Evolutionary conservation across 2,329 filamentous ascomycete species (phyloP).

Genomic region (Lachnellula hyalina): DNA sequence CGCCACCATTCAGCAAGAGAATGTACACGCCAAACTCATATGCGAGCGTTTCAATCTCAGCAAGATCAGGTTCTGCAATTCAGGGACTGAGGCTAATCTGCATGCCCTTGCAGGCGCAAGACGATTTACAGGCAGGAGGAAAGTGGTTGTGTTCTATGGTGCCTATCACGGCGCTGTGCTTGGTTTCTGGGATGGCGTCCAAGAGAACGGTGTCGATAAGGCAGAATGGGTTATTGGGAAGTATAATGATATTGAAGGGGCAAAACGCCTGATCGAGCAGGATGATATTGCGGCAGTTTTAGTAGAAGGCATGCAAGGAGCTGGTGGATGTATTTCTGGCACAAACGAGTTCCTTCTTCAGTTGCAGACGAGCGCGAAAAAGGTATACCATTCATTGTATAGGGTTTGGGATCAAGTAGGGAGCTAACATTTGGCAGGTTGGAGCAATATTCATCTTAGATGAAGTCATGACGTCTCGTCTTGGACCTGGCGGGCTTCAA

Average conservation of each 20-base stretch:
- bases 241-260: slow-evolving; percentile 54
- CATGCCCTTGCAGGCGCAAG: slow-evolving; percentile 46
- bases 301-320: slow-evolving; percentile 62
- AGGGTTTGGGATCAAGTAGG: neutral
- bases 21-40: slow-evolving; percentile 41
- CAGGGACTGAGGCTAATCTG: slow-evolving; percentile 60
- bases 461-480: slow-evolving; percentile 65
- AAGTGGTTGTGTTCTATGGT: slow-evolving; percentile 22
- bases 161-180: slow-evolving; percentile 31
- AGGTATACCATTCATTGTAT: too few relatives aligned
- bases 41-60: neutral
- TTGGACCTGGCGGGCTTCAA: slow-evolving; percentile 47
- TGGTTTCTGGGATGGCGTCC: slow-evolving; percentile 44
- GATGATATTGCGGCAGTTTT: slow-evolving; percentile 48
- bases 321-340: slow-evolving; percentile 52
- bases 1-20: slow-evolving; percentile 47
- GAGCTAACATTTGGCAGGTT: slow-evolving; percentile 14
- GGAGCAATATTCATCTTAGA: slow-evolving; percentile 61
- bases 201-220: slow-evolving; percentile 4
- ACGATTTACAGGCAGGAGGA: slow-evolving; percentile 16
- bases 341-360: slow-evolving; percentile 16
- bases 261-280: slow-evolving; percentile 36
- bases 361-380: slow-evolving; percentile 1
- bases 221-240: slow-evolving; percentile 42
- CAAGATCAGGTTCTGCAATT: slow-evolving; percentile 58